These are phyloP conservation scores for Phyllostachys edulis DNA, from an alignment of 176 grass and related monocot species.

Conservation along the genomic window DNA sequence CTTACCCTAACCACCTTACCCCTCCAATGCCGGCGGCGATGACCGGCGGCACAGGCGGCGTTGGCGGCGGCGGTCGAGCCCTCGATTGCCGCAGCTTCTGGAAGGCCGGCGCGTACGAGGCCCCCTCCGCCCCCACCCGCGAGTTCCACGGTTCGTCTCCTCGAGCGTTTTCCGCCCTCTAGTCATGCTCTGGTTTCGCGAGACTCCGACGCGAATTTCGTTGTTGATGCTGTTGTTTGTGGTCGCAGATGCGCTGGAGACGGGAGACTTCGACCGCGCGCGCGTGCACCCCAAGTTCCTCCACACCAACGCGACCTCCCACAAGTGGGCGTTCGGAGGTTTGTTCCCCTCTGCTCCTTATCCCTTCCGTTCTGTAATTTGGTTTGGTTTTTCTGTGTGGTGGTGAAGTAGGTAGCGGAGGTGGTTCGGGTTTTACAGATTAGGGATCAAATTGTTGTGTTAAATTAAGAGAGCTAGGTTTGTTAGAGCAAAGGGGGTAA, in stretches of 20 bases:
- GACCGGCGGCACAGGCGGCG: not conserved
- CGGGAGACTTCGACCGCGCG: constrained; percentile 73
- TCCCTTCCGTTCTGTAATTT: too few relatives aligned
- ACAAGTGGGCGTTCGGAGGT: too few relatives aligned
- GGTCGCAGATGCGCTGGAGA: constrained; percentile 49
- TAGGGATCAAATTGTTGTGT: too few relatives aligned
- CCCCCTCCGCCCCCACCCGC: constrained; percentile 20
- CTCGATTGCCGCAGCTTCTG: constrained; percentile 84
- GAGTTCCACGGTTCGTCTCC: constrained; percentile 35
- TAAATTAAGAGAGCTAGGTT: too few relatives aligned
- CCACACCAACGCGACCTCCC: too few relatives aligned
- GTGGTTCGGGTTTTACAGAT: too few relatives aligned
- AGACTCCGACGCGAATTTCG: not conserved
- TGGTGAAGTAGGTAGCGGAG: too few relatives aligned
- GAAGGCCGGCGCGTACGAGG: constrained; percentile 65
- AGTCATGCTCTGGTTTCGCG: not conserved
- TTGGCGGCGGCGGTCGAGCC: not conserved
- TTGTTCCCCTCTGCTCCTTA: too few relatives aligned
- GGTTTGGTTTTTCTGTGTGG: too few relatives aligned
- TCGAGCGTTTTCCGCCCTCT: not conserved
- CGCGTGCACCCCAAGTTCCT: constrained; percentile 92
- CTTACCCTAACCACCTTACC: not conserved
- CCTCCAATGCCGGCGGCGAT: constrained; percentile 4
- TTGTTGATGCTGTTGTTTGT: not conserved
- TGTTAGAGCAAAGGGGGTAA: too few relatives aligned